Base-by-base conservation (phyloP, 176 grass and related monocot genomes). In the Pharus latifolius region DNA sequence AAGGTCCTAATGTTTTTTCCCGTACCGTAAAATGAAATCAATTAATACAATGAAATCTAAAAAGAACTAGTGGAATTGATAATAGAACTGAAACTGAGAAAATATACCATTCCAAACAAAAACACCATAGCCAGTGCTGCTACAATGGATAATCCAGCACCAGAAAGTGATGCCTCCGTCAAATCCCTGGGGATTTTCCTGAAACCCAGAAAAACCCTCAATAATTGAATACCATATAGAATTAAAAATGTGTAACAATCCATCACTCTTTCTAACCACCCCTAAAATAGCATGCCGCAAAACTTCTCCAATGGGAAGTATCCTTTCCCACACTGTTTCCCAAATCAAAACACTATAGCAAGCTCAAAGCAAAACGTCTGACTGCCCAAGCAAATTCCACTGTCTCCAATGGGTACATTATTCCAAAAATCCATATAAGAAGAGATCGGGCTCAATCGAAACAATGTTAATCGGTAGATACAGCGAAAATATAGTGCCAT, bases 141-240 rank as follows among this genome's bases (percentile, higher is more conserved):
- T 65, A 91, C 17, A 29, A 99, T 86, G 48, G 95, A 99, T 47
- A 99, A 83, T 53, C 95, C 95, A 74, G 90, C 90, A 8, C 87
- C 95, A 59, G 90, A 88, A 73, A 99, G 75, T 65, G 95, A 99
- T 66, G 90, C 90, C 72, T 99, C 95, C 0, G 90, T 99, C 78
- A 99, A 99, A 74, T 99, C 95, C 78, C 95, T 77, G 15, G 95
- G 95, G 60, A 99, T 91, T 88, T 99, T 99, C 82, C 90, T 99
- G 81, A 60, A 80, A 51, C 63, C 29, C 73, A 41, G 43, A 75
- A 83, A 23, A 41, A 25, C 2, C 45, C 18, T 53, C 28, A 55
- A 41, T 53, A 22, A 11, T 17, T 53, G 17, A 33, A 8, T 10
- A 72, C 40, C 38, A 24, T 37, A 19, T n/a, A 60, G 5, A 20